Evolutionary conservation across 345 rosid species (phyloP), one percentile per base, ranked within the genome.

Genomic region (Eucalyptus coolabah): DNA sequence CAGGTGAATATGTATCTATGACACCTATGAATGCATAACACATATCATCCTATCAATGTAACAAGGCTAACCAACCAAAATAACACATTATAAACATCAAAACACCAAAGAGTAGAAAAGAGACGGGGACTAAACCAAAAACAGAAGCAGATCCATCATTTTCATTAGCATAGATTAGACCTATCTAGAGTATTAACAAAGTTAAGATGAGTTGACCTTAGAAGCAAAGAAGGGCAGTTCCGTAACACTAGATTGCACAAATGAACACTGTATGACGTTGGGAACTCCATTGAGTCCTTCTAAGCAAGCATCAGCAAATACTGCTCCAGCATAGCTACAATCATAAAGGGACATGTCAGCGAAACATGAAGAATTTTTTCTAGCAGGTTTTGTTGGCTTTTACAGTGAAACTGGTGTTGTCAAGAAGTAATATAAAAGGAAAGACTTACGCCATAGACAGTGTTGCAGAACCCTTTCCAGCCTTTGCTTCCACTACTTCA

Each of bases 381-480:
- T 11, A 37, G 24, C 47, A 21, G 5, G 8, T 37, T 72, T 77
- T 37, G 83, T 77, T 77, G 26, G 83, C 28, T 40, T 77, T 19
- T 37, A 40, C 83, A 18, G 82, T 65, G 69, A 49, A 87, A 86
- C 28, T 40, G 86, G 13, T 50, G 45, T 32, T 86, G 88, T 12
- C 9, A 53, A 40, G 18, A 86, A 50, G 42, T 50, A 13, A 51
- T 53, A 51, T 86, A 53, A 37, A 59, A 45, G 60, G 50, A 7
- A 88, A 88, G 21, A 93, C 98, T 94, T 94, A 97, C 98, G 98
- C 99, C 98, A 97, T 95, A 81, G 98, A 97, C 89, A 95, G 91
- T 45, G 98, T 97, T 28, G 99, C 98, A 56, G 98, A 97, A 90
- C 98, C 99, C 92, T 96, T 96, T 91, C 98, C 99, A 91, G 98